Evolutionary conservation across 1,284 basidiomycete species (phyloP), one percentile per base, ranked within the genome.

Genomic region (Ceratobasidium sp.): DNA sequence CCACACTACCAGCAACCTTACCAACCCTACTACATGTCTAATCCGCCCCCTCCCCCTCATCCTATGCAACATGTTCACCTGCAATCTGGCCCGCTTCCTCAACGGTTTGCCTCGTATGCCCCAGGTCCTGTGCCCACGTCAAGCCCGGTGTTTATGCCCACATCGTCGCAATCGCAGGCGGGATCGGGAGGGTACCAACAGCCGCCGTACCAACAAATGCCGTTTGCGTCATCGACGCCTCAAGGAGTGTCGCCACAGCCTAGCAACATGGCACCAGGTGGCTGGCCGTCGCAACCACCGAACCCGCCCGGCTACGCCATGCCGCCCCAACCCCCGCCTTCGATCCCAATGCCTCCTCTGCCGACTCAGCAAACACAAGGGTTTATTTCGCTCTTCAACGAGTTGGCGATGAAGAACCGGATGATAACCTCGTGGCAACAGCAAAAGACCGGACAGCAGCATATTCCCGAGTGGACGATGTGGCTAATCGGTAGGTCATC

Each of bases 391-490:
- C 74, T 77, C 48, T 59, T 77, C 54, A 77, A 77, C 30, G 74
- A 77, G 30, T 14, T 77, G 20, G 74, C 74, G 54, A 77, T 77
- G 74, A 77, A 77, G 52, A 16, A 77, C 41, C 74, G 74, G 20
- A 59, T 57, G 74, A 14, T 23, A 1, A 38, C 44, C 55, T 46
- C 74, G 27, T 77, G 74, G 74, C 65, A 77, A 60, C 52, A 57
- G 44, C 52, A 55, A 38, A 77, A 77, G 23, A 52, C 60, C 2
- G 74, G 74, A 41, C 64, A 67, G 54, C 74, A 77, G 35, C 74
- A 77, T 52, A 77, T 77, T 38, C 74, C 74, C 23, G 74, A 77
- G 64, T 77, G 74, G 74, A 77, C 74, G 16, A 77, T 77, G 74
- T 77, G 74, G 74, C 64, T 77, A 67, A 44, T 48, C 1, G 64